Conservation (phyloP, 306 rosid genomes). For the Castanospermum australe region DNA sequence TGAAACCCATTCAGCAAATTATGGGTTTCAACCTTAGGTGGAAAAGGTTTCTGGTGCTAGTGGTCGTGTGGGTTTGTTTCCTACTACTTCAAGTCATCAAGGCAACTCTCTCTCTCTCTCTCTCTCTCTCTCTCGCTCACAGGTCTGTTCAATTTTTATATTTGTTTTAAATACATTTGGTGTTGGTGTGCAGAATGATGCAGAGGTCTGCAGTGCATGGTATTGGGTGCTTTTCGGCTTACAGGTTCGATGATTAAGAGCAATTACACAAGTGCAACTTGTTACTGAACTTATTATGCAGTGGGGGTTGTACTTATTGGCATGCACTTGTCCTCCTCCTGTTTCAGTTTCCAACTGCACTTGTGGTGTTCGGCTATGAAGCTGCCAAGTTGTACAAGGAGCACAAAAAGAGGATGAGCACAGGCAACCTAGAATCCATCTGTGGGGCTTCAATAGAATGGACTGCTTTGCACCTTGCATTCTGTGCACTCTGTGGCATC, state of each 20-base stretch:
- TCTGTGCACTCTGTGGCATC: conserved; percentile 78
- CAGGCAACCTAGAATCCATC: conserved; percentile 57
- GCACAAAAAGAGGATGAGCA: conserved; percentile 56
- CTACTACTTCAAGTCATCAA: conserved; percentile 73
- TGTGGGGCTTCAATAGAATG: conserved; percentile 92
- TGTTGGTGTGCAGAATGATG: conserved; percentile 58
- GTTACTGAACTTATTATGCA: background rate
- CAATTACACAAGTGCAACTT: conserved; percentile 9
- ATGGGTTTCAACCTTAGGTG: conserved; percentile 67
- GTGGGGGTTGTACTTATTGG: conserved; percentile 21
- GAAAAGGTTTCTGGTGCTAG: conserved; percentile 53
- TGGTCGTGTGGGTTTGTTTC: conserved; percentile 63
- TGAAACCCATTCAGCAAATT: conserved; percentile 53
- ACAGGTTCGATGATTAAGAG: conserved; percentile 46
- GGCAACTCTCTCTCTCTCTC: conserved; percentile 40
- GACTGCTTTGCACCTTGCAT: conserved; percentile 59
- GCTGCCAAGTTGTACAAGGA: conserved; percentile 67
- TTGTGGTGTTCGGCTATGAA: conserved; percentile 74
- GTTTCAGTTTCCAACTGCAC: conserved; percentile 69
- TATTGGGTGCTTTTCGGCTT: conserved; percentile 81
- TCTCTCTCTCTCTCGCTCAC: background rate
- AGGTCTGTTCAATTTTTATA: background rate
- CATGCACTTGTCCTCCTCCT: background rate
- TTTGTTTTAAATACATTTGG: background rate
- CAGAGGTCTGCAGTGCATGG: conserved; percentile 57